Evolutionary conservation across 192 early-diverging fungal species (phyloP), one percentile per base, ranked within the genome.

Genomic region (Gryganskiella cystojenkinii): DNA sequence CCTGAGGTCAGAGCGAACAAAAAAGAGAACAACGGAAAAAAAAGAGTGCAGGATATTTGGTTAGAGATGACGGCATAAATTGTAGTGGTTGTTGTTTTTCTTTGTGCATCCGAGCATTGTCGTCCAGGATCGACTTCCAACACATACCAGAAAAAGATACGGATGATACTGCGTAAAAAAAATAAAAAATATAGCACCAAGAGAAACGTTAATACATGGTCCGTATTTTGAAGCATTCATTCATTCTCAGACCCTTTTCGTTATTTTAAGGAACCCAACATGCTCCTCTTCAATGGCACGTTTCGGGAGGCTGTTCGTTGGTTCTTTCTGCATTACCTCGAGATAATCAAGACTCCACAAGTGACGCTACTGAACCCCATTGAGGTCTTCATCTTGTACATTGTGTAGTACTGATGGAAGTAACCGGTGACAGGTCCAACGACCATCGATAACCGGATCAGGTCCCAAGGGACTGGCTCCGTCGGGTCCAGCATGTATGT

Each of bases 371-470:
- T 87, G 51, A 86, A 89, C 10, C 87, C 87, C 47, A 66, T 73
- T 65, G 85, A 87, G 1, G 87, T 84, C 54, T 81, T 72, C 58
- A 62, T 74, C 31, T 62, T 70, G 45, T 71, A 61, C 62, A 87
- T 80, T 31, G 84, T 80, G 20, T 76, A 63, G 62, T 87, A 85
- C 63, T 88, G 75, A 54, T 89, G 86, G 60, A 89, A 67, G 72
- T 89, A 89, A 27, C 88, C 88, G 2, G 82, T 63, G 24, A 89
- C 84, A 27, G 88, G 88, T 1, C 86, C 84, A 46, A 87, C 47
- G 14, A 85, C 83, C 88, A 89, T 89, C 27, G 80, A 75, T 19
- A 83, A 49, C 9, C 80, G 80, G 37, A 88, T 64, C 27, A 81
- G 14, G 50, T 78, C 66, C 74, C 74, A 78, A 11, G 60, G 54